Evolutionary conservation across 768 basidiomycete genomes (phyloP).

Genomic region (Pisolithus albus): DNA sequence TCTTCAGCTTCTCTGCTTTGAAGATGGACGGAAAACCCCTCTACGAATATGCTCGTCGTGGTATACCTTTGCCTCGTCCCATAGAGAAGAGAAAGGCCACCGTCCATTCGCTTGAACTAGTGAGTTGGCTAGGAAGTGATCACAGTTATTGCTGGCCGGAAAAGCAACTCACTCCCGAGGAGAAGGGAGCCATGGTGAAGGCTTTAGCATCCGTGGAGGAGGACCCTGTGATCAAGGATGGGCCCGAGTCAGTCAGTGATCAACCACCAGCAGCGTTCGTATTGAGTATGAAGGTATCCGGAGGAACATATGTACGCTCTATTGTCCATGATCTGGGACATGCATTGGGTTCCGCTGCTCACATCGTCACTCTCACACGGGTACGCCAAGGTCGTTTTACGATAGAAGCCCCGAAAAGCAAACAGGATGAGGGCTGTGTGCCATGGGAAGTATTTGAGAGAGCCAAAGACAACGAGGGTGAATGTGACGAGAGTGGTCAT

Average conservation of each 20-base stretch:
- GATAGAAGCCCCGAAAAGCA: constrained; percentile 38
- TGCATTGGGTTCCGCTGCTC: constrained; percentile 79
- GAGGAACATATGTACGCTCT: constrained; percentile 94
- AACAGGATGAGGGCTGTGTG: constrained; percentile 54
- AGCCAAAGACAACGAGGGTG: constrained; percentile 46
- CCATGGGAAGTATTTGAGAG: constrained; percentile 70
- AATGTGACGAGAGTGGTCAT: constrained; percentile 62
- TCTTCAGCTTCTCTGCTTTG: constrained; percentile 83
- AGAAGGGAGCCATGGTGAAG: constrained; percentile 61
- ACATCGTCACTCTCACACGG: constrained; percentile 86
- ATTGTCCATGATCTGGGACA: constrained; percentile 91
- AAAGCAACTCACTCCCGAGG: constrained; percentile 58
- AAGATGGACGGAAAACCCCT: constrained; percentile 97
- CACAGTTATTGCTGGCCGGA: constrained; percentile 76
- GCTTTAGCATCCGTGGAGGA: constrained; percentile 50
- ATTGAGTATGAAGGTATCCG: constrained; percentile 88
- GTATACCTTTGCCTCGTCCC: constrained; percentile 88
- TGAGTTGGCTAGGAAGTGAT: constrained; percentile 70
- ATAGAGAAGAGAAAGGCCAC: constrained; percentile 82
- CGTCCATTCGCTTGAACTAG: constrained; percentile 72
- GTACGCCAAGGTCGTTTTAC: constrained; percentile 84
- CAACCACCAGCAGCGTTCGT: constrained; percentile 69
- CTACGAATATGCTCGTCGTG: constrained; percentile 91
- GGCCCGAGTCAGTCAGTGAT: constrained; percentile 28
- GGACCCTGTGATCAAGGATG: constrained; percentile 29